Base-by-base conservation (phyloP, 495 filamentous ascomycete genomes). In the Amphirosellinia nigrospora region DNA sequence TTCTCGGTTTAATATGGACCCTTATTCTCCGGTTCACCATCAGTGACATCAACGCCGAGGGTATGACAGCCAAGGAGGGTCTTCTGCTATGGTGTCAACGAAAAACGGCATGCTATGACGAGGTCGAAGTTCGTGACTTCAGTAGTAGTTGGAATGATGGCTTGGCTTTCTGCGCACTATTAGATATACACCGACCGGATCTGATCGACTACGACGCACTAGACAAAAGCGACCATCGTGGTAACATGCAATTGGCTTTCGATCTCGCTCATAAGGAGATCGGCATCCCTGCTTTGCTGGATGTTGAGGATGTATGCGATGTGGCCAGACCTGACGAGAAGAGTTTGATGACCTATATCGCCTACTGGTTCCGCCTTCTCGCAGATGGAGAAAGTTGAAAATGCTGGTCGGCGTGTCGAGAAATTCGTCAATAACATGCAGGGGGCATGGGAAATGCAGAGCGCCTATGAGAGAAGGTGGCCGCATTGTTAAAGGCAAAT, bases 281-380 rank as follows among this genome's bases (percentile, higher is more conserved):
- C 73, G 96, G 96, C 46, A 99, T 99, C 62, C 96, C 96, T 15
- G 93, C 94, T 73, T 82, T 99, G 71, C 88, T 99, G 38, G 96
- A 99, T 78, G 96, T 98, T 3, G 96, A 99, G 79, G 96, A 99
- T 83, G 96, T 98, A 34, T 97, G 94, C 79, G 96, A 98, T 79
- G 96, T 99, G 16, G 89, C 93, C 13, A 95, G 93, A 79, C 96
- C 96, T 15, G 96, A 99, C 74, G 96, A 99, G 79, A 91, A 94
- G 68, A 95, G 92, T 73, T 86, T 99, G 78, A 98, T 99, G 95
- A 99, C 96, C 7, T 99, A 99, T 77, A 98, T 99, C 72, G 96
- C 96, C 69, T 98, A 98, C 80, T 99, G 96, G 96, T 99, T 98
- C 86, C 96, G 96, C 96, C 68, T 99, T 99, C 76, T 97, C 94